Conservation (phyloP, 2,329 filamentous ascomycete species). For the Aspergillus ustus region DNA sequence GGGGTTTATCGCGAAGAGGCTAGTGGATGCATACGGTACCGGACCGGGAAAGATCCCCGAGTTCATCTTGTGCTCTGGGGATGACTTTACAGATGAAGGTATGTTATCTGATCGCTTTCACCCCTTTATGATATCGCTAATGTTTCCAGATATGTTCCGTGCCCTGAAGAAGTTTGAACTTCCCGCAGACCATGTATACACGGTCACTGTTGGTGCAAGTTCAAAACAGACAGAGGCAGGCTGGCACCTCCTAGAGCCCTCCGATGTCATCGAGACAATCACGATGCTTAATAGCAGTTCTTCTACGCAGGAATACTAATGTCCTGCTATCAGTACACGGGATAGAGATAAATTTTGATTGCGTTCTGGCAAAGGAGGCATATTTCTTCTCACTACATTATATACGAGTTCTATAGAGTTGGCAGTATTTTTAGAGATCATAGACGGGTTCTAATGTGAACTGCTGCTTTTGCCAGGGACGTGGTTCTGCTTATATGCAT, state of each 20-base stretch:
- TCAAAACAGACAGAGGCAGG: conserved; percentile 89
- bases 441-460: conserved; percentile 5
- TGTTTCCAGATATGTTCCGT: conserved; percentile 73
- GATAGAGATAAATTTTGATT: not conserved
- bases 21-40: conserved; percentile 73
- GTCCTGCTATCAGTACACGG: not conserved
- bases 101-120: conserved; percentile 34
- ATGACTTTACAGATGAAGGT: conserved; percentile 98
- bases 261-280: conserved; percentile 77
- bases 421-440: conserved; percentile 5
- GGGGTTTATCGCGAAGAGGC: conserved; percentile 86
- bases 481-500: not conserved
- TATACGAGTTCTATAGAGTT: conserved; percentile 10
- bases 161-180: conserved; percentile 66
- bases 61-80: conserved; percentile 88
- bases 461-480: not conserved
- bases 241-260: conserved; percentile 87
- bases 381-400: conserved; percentile 1
- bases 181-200: conserved; percentile 74
- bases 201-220: conserved; percentile 87
- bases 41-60: conserved; percentile 66
- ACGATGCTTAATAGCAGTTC: conserved; percentile 57
- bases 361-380: not conserved
- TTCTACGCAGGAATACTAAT: conserved; percentile 32
- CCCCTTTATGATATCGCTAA: conserved; percentile 6